Conservation (phyloP, 2,329 filamentous ascomycete species). For the Ophiocordyceps sinensis region DNA sequence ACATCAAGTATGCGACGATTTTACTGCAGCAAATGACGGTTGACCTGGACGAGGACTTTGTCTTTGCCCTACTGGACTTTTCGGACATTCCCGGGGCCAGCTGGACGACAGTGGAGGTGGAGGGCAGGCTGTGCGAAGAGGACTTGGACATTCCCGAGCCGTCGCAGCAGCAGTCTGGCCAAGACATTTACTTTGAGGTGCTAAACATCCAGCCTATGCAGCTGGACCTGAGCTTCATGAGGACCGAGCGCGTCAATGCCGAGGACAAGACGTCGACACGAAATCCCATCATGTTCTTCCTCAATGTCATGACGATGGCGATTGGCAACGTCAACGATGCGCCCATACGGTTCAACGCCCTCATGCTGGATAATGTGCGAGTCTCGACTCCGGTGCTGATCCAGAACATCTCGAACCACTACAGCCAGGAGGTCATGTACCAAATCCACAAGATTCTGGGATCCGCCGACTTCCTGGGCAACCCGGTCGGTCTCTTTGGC, state of each 20-base stretch:
- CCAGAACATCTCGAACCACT: constrained; percentile 82
- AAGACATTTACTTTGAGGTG: constrained; percentile 96
- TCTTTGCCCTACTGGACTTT: constrained; percentile 90
- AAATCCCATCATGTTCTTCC: constrained; percentile 96
- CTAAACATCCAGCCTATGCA: constrained; percentile 98
- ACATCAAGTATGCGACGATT: constrained; percentile 95
- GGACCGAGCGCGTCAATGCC: constrained; percentile 89
- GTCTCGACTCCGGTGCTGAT: constrained; percentile 75
- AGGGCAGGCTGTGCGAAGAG: constrained; percentile 80
- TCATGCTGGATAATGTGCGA: constrained; percentile 89
- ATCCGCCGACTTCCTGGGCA: constrained; percentile 93
- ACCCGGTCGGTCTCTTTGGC: constrained; percentile 95
- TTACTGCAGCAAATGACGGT: constrained; percentile 96
- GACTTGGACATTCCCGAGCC: constrained; percentile 86
- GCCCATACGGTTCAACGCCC: constrained; percentile 79
- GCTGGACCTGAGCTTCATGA: constrained; percentile 89
- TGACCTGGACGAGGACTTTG: constrained; percentile 95
- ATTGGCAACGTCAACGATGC: constrained; percentile 98
- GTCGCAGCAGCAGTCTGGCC: constrained; percentile 65
- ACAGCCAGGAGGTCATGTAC: constrained; percentile 89
- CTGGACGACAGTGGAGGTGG: constrained; percentile 53
- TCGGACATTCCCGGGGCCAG: constrained; percentile 81
- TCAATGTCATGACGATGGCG: constrained; percentile 98
- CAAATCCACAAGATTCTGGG: constrained; percentile 96
- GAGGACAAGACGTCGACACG: constrained; percentile 83